Conservation (phyloP, 139 green algal genomes). For the Coelastrella sp. region DNA sequence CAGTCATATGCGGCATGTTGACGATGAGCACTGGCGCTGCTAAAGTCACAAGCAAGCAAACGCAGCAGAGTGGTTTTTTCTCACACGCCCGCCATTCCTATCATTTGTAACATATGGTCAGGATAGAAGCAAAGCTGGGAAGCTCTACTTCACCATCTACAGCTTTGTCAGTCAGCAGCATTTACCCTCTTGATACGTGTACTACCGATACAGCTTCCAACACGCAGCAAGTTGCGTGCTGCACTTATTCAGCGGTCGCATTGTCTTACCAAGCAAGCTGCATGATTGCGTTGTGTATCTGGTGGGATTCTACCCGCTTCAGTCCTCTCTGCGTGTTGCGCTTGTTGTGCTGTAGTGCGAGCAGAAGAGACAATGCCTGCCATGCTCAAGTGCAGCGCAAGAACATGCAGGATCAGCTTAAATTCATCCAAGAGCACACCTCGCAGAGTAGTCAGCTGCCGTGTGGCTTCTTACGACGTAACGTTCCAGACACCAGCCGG, state of each 20-base stretch:
- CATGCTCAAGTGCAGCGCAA: conserved; percentile 12
- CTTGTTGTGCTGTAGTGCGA: neutral
- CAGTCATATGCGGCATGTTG: too few species aligned
- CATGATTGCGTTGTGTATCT: neutral
- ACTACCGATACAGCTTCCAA: neutral
- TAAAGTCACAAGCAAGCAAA: too few species aligned
- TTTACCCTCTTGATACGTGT: neutral
- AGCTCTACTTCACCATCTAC: too few species aligned
- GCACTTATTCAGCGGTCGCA: neutral
- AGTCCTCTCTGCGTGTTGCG: neutral
- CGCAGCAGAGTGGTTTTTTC: too few species aligned
- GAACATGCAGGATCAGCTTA: neutral
- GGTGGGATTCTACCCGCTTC: neutral
- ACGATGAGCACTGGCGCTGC: too few species aligned
- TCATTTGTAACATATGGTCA: too few species aligned
- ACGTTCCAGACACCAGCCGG: conserved; percentile 16
- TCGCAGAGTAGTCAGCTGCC: neutral
- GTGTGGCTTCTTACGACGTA: conserved; percentile 2
- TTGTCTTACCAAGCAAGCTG: neutral
- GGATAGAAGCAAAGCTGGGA: too few species aligned
- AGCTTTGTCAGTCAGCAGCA: too few species aligned
- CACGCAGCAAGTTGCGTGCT: neutral
- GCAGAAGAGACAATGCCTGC: conserved; percentile 36
- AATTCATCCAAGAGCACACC: neutral
- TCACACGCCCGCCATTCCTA: too few species aligned